A percentile compares a stretch with the other conserved stretches of the same genome.
Conservation (phyloP, 225 moss, liverwort and hornwort species). For the Marchantia paleacea region DNA sequence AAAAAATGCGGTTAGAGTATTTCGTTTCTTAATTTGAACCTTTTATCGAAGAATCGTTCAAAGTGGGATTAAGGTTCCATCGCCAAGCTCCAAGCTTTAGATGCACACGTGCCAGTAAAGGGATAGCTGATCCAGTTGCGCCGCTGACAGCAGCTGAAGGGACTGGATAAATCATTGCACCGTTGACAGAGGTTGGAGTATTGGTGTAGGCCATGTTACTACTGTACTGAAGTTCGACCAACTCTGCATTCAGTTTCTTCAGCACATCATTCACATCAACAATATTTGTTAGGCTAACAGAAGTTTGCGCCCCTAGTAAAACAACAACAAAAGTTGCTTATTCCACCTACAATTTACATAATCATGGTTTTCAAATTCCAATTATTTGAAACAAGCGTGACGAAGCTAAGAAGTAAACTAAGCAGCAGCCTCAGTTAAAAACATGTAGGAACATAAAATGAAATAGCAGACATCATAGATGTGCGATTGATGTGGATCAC, state of each 20-base stretch:
- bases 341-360: not conserved
- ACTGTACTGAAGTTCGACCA: constrained; percentile 10
- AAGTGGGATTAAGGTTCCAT: constrained; percentile 63
- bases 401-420: no score
- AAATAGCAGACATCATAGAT: no score
- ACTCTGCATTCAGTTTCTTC: constrained; percentile 8
- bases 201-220: not conserved
- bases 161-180: constrained; percentile 43
- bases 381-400: no score
- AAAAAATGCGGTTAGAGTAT: not conserved
- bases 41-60: constrained; percentile 74
- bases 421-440: no score
- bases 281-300: not conserved
- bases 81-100: constrained; percentile 92
- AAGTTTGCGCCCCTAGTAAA: not conserved
- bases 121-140: constrained; percentile 32
- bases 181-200: constrained; percentile 9
- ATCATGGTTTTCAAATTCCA: not conserved
- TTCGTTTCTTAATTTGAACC: constrained; percentile 31
- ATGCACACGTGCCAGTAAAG: constrained; percentile 81
- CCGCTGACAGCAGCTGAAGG: constrained; percentile 25
- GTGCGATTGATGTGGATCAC: no score
- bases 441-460: no score
- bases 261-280: not conserved
- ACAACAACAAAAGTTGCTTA: not conserved